Evolutionary conservation across 108 stramenopile species (phyloP).

Genomic region (Cyclostephanos invisitatus): DNA sequence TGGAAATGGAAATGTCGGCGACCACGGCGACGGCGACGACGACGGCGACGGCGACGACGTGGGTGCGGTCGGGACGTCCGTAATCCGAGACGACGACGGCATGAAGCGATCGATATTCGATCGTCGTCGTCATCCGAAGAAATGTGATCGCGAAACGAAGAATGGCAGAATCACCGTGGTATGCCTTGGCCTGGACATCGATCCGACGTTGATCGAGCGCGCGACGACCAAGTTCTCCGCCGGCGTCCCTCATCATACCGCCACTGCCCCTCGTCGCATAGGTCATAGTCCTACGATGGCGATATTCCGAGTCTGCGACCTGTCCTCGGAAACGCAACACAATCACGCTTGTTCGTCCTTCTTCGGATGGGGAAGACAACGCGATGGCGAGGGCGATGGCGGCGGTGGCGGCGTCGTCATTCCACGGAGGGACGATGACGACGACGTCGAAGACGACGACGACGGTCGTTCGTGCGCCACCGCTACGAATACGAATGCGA

Average conservation of each 20-base stretch:
- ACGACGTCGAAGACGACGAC: too few relatives aligned
- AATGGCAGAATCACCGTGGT: constrained; percentile 7
- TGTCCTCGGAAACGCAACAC: constrained; percentile 35
- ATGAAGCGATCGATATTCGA: too few relatives aligned
- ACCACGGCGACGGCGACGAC: background rate
- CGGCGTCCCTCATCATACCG: background rate
- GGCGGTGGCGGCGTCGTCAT: too few relatives aligned
- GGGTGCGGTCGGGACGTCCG: too few relatives aligned
- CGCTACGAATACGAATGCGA: too few relatives aligned
- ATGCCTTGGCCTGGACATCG: constrained; percentile 57
- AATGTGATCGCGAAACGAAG: background rate
- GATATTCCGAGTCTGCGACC: constrained; percentile 40
- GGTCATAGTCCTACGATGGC: constrained; percentile 6
- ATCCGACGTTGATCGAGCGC: constrained; percentile 47
- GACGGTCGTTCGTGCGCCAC: background rate
- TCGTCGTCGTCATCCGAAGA: too few relatives aligned
- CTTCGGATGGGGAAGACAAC: background rate
- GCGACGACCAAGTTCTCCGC: constrained; percentile 38
- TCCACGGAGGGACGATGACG: background rate
- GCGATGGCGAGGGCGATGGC: too few relatives aligned
- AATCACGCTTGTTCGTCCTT: constrained; percentile 26
- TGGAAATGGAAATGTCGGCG: too few relatives aligned
- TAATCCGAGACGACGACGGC: too few relatives aligned
- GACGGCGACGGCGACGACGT: background rate
- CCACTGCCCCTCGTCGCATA: background rate